Conservation (phyloP, 2,329 filamentous ascomycete genomes). For the Exserohilum rostratum region DNA sequence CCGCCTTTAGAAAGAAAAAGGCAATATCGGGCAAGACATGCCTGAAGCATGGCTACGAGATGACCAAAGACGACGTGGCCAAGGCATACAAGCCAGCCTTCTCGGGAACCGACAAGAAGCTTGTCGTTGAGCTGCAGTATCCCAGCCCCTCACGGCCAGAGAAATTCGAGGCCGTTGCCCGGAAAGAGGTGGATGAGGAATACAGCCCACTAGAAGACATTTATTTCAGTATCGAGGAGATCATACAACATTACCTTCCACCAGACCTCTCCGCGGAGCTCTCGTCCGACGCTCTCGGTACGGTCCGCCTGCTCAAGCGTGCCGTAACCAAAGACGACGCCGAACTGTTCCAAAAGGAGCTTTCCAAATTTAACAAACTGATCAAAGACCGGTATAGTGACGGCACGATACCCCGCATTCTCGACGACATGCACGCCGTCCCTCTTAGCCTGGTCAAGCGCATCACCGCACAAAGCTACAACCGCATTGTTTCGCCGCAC, state of each 20-base stretch:
- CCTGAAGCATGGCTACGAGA: conserved; percentile 51
- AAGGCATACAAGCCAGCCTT: conserved; percentile 61
- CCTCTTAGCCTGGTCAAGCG: conserved; percentile 71
- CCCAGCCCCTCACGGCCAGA: conserved; percentile 75
- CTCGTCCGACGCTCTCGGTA: conserved; percentile 73
- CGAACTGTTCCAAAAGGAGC: conserved; percentile 71
- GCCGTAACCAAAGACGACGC: conserved; percentile 71
- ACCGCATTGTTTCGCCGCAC: conserved; percentile 87
- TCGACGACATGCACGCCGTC: conserved; percentile 72
- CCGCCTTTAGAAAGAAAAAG: conserved; percentile 17
- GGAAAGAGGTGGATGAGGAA: conserved; percentile 32
- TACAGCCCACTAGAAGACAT: conserved; percentile 72
- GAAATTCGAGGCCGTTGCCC: conserved; percentile 50
- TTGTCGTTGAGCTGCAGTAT: conserved; percentile 76
- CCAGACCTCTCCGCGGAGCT: conserved; percentile 70
- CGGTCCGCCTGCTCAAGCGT: conserved; percentile 77
- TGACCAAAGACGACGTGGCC: conserved; percentile 48
- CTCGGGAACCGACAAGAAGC: conserved; percentile 51
- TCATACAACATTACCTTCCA: conserved; percentile 76
- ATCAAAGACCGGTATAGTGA: conserved; percentile 69
- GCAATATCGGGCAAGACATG: conserved; percentile 19
- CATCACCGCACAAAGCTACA: conserved; percentile 86
- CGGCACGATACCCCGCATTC: conserved; percentile 73
- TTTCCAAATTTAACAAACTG: conserved; percentile 78
- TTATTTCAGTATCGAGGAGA: conserved; percentile 67